Evolutionary conservation across 441 rosid genomes (phyloP).

Genomic region (Erodium texanum): DNA sequence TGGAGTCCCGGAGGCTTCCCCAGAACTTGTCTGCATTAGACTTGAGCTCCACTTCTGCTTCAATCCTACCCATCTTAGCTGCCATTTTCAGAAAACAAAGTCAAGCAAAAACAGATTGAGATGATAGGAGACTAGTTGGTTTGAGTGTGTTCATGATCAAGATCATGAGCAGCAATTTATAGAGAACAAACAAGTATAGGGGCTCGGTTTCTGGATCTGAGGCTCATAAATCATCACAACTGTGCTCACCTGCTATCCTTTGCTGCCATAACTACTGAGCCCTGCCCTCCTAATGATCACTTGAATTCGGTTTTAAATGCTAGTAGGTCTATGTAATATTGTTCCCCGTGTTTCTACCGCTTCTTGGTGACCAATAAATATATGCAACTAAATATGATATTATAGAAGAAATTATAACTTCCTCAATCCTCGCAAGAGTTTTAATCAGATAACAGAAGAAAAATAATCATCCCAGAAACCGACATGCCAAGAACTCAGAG

Average conservation of each 20-base stretch:
- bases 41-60: slow-evolving; percentile 64
- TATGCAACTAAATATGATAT: not conserved
- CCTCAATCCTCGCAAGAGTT: no score
- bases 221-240: not conserved
- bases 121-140: not conserved
- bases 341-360: not conserved
- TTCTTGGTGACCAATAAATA: not conserved
- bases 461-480: not conserved
- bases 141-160: not conserved
- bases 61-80: slow-evolving; percentile 33
- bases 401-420: not conserved
- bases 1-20: slow-evolving; percentile 51
- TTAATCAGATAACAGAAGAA: not conserved
- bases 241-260: not conserved
- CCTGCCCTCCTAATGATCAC: not conserved
- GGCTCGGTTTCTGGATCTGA: not conserved
- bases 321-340: not conserved
- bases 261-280: not conserved
- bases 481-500: not conserved
- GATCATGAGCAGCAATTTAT: not conserved
- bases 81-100: not conserved
- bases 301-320: not conserved
- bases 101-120: not conserved
- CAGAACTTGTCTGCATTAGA: slow-evolving; percentile 57
- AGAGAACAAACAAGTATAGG: not conserved